These are phyloP conservation scores for Gossypium ekmanianum DNA, from an alignment of 345 rosid genomes.

Conservation along the genomic window DNA sequence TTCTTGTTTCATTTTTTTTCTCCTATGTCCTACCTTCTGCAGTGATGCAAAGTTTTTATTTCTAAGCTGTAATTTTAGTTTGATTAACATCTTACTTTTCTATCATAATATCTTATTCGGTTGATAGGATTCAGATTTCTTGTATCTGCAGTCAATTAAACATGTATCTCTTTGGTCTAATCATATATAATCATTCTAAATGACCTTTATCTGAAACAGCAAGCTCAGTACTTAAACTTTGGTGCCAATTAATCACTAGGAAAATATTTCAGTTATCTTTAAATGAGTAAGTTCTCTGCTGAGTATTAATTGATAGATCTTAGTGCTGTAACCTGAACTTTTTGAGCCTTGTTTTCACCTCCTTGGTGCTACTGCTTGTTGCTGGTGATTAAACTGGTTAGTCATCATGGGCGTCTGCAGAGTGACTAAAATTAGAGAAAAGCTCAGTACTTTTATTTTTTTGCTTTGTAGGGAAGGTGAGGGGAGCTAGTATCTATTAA, in stretches of 20 bases:
- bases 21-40: not conserved
- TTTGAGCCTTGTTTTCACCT: not conserved
- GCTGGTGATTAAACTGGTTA: not conserved
- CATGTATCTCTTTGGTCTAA: not conserved
- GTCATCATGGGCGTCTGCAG: not conserved
- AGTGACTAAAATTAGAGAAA: constrained; percentile 4
- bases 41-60: not conserved
- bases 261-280: not conserved
- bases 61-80: not conserved
- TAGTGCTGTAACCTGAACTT: not conserved
- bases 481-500: not conserved
- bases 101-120: not conserved
- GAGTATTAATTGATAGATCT: not conserved
- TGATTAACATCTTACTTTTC: not conserved
- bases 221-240: not conserved
- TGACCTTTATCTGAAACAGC: not conserved
- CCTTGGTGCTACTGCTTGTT: not conserved
- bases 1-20: not conserved
- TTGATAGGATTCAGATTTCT: not conserved
- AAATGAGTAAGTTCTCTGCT: not conserved
- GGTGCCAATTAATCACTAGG: not conserved
- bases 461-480: not conserved
- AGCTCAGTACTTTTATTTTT: not conserved
- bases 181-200: not conserved
- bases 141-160: not conserved